Evolutionary conservation across 345 rosid genomes (phyloP), one percentile per base, ranked within the genome.

Genomic region (Capsella bursapastoris): DNA sequence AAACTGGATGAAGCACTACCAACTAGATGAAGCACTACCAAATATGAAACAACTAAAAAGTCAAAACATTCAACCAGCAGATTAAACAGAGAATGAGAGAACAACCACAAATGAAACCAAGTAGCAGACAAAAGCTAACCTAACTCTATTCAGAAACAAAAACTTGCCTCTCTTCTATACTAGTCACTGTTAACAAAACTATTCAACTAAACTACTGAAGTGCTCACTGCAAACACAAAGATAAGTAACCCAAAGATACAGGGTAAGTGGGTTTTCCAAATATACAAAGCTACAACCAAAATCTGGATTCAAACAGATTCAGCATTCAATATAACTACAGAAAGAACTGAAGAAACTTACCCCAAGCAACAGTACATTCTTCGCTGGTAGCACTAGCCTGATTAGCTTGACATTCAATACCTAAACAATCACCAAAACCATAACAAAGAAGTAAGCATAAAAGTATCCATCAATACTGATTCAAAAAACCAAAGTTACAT

Each of bases 281-380:
- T 13, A 65, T 47, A 10, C 48, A 43, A 51, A 51, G 28, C 18
- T 2, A 43, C 15, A 27, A 51, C n/a, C 16, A 51, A 8, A 41
- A 27, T 41, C 62, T 1, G 13, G 40, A 53, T 27, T 55, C 53
- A 41, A 29, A 43, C 31, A 37, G 6, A 67, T 2, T 7, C 66
- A 32, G 31, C 4, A 31, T 10, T 7, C 48, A 68, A 68, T 8
- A 25, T 8, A 25, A 7, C 11, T 2, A 43, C 4, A 43, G 15
- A 43, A 22, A 43, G 15, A 43, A 43, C 14, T 27, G 13, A 50
- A 18, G 13, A 50, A 18, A 75, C 65, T 53, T 86, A 90, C 97
- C 97, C 96, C 96, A 90, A 66, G 96, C 96, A 62, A 90, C 97
- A 59, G 97, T 88, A 80, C 97, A 92, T 79, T 92, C 96, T 80